Conservation (phyloP, 176 grass and related monocot species). For the Eragrostis curvula region DNA sequence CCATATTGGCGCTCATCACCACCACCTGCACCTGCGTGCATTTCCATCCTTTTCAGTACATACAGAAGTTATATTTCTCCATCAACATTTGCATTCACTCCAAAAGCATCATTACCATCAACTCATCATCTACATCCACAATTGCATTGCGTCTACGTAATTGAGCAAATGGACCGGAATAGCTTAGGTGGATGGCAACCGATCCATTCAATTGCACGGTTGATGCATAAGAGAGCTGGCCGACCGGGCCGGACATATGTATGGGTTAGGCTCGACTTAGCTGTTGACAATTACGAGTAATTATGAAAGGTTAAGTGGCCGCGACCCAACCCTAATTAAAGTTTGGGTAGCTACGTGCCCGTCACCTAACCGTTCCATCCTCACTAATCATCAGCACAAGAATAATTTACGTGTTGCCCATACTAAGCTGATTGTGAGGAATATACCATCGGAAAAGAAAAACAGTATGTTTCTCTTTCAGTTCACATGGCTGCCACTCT, state of each 20-base stretch:
- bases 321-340: constrained; percentile 37
- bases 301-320: constrained; percentile 36
- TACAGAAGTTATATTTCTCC: background rate
- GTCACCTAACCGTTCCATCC: constrained; percentile 35
- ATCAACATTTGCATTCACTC: background rate
- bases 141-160: constrained; percentile 35
- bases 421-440: background rate
- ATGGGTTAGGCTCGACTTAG: constrained; percentile 28
- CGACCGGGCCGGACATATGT: background rate
- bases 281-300: constrained; percentile 14
- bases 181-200: background rate
- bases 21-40: constrained; percentile 79
- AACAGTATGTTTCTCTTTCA: background rate
- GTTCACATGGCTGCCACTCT: constrained; percentile 28
- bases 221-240: constrained; percentile 4
- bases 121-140: background rate
- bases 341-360: background rate
- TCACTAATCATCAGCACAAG: background rate
- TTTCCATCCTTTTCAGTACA: background rate
- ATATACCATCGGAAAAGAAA: background rate
- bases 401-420: background rate
- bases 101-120: background rate
- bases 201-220: background rate
- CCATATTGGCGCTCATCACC: constrained; percentile 97
- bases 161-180: constrained; percentile 5